A percentile compares a stretch with the other conserved stretches of the same genome.
phyloP scores from a whole-genome alignment of 2,329 filamentous ascomycete species.

The Nannizziopsis barbatae region DNA sequence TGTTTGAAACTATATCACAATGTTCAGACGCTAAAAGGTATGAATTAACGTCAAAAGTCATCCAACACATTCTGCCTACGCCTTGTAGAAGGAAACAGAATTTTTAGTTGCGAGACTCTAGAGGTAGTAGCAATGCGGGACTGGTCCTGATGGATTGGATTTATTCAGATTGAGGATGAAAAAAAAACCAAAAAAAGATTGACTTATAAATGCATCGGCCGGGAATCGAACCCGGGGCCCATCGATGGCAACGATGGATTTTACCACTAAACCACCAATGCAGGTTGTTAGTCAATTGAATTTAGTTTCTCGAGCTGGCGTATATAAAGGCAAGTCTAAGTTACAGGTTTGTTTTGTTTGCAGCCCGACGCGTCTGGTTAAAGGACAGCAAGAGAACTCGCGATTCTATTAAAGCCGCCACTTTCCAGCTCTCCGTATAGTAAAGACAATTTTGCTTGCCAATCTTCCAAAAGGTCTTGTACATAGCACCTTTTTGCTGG shows the following conservation, averaged over 20 bases:
- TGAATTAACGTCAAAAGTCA: too few species aligned
- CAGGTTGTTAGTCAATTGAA: background rate
- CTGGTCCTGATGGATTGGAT: too few species aligned
- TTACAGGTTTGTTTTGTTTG: background rate
- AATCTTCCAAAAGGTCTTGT: too few species aligned
- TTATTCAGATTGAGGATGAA: too few species aligned
- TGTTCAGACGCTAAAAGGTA: too few species aligned
- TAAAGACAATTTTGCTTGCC: background rate
- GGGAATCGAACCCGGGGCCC: slow-evolving; percentile 41
- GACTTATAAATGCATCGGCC: slow-evolving; percentile 27
- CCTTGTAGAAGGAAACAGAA: too few species aligned
- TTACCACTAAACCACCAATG: slow-evolving; percentile 43
- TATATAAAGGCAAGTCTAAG: background rate
- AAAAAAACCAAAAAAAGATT: background rate
- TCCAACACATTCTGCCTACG: too few species aligned
- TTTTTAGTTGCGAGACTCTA: too few species aligned
- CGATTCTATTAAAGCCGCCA: background rate
- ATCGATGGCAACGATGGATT: slow-evolving; percentile 46
- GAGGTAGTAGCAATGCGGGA: background rate
- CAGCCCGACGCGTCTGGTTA: background rate
- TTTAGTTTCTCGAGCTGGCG: background rate
- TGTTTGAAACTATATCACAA: too few species aligned
- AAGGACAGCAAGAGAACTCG: background rate
- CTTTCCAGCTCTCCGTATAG: background rate
- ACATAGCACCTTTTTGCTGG: too few species aligned